These are phyloP conservation scores for Dothiorella sarmentorum DNA, from an alignment of 2,329 filamentous ascomycete genomes.

Conservation along the genomic window DNA sequence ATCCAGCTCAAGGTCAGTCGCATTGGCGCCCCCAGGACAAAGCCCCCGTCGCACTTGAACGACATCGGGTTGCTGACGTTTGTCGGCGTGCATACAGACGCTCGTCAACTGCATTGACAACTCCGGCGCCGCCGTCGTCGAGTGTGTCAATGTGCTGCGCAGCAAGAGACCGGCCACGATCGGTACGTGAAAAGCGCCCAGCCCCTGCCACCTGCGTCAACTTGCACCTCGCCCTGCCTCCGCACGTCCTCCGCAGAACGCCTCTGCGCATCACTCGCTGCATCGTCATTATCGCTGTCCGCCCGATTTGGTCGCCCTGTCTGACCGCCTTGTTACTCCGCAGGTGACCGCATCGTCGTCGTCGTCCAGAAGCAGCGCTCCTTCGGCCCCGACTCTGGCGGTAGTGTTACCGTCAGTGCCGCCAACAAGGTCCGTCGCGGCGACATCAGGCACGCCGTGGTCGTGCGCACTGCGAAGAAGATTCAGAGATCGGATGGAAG, in stretches of 20 bases:
- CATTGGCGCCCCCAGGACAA: background rate
- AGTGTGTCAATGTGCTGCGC: conserved; percentile 89
- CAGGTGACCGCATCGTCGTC: conserved; percentile 94
- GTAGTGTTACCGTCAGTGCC: conserved; percentile 66
- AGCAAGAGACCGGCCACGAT: conserved; percentile 87
- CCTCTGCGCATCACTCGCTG: background rate
- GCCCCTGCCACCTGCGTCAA: conserved; percentile 1
- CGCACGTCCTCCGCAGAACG: background rate
- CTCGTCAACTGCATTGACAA: conserved; percentile 99
- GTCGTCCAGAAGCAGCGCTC: conserved; percentile 95
- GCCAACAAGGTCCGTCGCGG: conserved; percentile 94
- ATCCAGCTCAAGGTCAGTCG: conserved; percentile 56
- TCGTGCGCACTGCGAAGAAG: conserved; percentile 88
- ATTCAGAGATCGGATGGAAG: conserved; percentile 83
- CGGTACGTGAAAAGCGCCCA: conserved; percentile 54
- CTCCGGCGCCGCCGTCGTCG: conserved; percentile 93
- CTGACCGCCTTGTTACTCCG: conserved; percentile 1
- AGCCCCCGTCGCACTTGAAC: background rate
- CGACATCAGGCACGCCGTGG: conserved; percentile 92
- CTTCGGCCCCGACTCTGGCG: conserved; percentile 68
- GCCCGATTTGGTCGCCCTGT: background rate
- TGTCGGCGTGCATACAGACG: conserved; percentile 54
- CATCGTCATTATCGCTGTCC: background rate
- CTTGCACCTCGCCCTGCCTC: background rate
- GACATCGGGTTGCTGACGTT: background rate